phyloP scores from a whole-genome alignment of 305 asterid species.

The Galium porrigens region DNA sequence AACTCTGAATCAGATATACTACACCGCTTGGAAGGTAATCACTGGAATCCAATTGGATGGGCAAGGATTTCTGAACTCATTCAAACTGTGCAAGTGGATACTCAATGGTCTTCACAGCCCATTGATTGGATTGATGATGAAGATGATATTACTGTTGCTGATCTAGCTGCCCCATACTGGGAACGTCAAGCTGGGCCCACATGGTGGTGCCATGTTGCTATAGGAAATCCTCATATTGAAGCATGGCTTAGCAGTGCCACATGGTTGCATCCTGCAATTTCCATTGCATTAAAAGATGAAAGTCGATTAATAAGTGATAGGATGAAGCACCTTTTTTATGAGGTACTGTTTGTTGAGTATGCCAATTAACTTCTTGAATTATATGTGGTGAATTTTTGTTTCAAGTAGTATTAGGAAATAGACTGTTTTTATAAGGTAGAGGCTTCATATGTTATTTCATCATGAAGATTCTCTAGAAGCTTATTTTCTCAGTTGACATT shows the following conservation, averaged over 20 bases:
- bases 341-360: constrained; percentile 22
- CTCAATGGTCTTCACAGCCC: constrained; percentile 1
- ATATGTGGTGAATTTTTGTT: neutral
- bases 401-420: neutral
- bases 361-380: constrained; percentile 3
- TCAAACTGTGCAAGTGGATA: neutral
- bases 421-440: neutral
- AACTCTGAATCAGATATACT: neutral
- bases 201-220: constrained; percentile 2
- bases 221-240: neutral
- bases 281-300: neutral
- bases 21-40: neutral
- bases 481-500: neutral
- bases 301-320: constrained; percentile 29
- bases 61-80: neutral
- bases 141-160: neutral
- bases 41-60: constrained; percentile 1
- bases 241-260: constrained; percentile 4
- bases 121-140: neutral
- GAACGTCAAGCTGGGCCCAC: constrained; percentile 2
- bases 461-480: neutral
- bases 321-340: constrained; percentile 48
- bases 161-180: neutral
- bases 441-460: neutral
- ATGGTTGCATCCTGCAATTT: neutral